Evolutionary conservation across 2,329 filamentous ascomycete species (phyloP).

Genomic region (Xylariaceae sp.): DNA sequence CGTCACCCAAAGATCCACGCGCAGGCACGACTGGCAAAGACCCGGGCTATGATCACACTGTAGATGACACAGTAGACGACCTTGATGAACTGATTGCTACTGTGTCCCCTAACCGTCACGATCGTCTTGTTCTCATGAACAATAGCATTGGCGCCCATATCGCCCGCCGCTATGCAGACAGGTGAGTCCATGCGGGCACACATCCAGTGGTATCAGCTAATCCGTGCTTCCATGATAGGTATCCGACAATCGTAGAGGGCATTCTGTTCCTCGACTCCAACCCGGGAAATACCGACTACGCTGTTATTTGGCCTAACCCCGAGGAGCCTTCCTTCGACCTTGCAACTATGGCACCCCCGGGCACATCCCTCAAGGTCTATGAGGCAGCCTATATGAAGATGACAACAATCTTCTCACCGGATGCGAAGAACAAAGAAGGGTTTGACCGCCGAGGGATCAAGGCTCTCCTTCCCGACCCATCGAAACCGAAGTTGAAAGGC

Average conservation of each 20-base stretch:
- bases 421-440: constrained; percentile 29
- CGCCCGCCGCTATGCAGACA: constrained; percentile 30
- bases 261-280: constrained; percentile 34
- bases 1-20: constrained; percentile 22
- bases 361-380: constrained; percentile 30
- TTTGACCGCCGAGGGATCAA: constrained; percentile 28
- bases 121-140: constrained; percentile 26
- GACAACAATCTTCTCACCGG: constrained; percentile 27
- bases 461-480: constrained; percentile 25
- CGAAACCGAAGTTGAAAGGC: constrained; percentile 28
- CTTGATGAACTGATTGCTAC: constrained; percentile 28
- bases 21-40: constrained; percentile 24
- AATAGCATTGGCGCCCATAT: constrained; percentile 33
- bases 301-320: constrained; percentile 28
- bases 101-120: constrained; percentile 15
- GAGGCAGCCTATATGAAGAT: constrained; percentile 26
- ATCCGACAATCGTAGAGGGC: constrained; percentile 25
- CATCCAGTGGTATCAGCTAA: not conserved
- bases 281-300: constrained; percentile 31
- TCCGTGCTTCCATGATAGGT: constrained; percentile 5
- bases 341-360: constrained; percentile 20
- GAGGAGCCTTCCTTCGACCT: constrained; percentile 25
- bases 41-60: constrained; percentile 15
- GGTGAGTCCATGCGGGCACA: constrained; percentile 14
- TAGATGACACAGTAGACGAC: constrained; percentile 22